Evolutionary conservation across 805 yeast species (phyloP).

Genomic region (Kodamaea restingae): DNA sequence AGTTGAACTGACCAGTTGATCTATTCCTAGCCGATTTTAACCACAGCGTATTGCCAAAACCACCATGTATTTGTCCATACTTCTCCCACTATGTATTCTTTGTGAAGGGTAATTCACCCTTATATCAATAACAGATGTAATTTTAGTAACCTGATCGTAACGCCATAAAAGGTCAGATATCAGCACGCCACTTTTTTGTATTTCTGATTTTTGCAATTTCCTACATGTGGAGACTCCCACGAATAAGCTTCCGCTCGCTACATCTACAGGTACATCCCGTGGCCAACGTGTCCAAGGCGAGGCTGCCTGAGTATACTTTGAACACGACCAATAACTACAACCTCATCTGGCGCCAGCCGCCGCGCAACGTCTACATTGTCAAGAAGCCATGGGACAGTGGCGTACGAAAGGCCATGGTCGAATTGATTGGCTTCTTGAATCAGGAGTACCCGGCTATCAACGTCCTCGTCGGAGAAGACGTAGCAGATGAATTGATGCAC

Average conservation of each 20-base stretch:
- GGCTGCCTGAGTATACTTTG: constrained; percentile 49
- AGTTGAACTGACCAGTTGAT: no score
- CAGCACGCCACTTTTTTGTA: no score
- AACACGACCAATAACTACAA: constrained; percentile 57
- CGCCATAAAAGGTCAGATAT: no score
- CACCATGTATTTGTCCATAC: no score
- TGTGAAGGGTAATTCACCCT: no score
- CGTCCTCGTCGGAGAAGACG: constrained; percentile 72
- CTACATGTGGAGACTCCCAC: not conserved
- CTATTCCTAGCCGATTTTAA: no score
- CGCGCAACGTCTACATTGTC: constrained; percentile 71
- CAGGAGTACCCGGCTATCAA: constrained; percentile 65
- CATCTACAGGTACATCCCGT: constrained; percentile 8
- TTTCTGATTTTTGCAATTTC: not conserved
- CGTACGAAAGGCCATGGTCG: constrained; percentile 63
- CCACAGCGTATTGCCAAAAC: no score
- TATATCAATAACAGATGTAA: no score
- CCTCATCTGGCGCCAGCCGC: constrained; percentile 66
- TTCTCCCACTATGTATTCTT: no score
- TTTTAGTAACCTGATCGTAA: no score
- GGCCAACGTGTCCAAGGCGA: constrained; percentile 6
- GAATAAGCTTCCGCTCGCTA: not conserved
- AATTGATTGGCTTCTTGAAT: constrained; percentile 59
- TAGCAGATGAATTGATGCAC: constrained; percentile 60
- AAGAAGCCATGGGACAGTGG: constrained; percentile 77